Base-by-base conservation (phyloP, 2,329 filamentous ascomycete species). In the Harringtonia lauricola region DNA sequence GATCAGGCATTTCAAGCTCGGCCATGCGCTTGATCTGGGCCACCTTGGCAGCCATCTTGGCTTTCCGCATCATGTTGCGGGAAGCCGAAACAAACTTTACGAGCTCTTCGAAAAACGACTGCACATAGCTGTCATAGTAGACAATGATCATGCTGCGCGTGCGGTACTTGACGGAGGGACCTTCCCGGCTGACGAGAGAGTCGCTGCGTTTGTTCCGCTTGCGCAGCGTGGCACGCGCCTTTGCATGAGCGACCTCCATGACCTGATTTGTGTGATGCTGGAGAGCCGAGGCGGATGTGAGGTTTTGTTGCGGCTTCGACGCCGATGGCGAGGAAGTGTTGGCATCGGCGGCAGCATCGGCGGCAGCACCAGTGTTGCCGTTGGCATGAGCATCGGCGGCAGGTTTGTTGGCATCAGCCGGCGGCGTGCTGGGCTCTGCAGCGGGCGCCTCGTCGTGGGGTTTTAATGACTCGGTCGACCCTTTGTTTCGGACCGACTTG, bases 41-140 rank as follows among this genome's bases (percentile, higher is more conserved):
- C 46, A 86, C 79, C 56, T 81, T 82, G 44, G 81, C 80, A 42
- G 85, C 83, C 82, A 87, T 86, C 64, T 86, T 92, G 42, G 83
- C 86, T 62, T 90, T 94, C 39, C 89, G 81, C 60, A 95, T 81
- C 51, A 86, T 70, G 61, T 94, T 94, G 45, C 89, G 72, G 40
- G 83, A 85, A 2, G 78, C 76, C 6, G 85, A 86, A 30, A 95
- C 80, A 44, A 84, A 83, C 49, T 86, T 81, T 45, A 95, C 88
- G 40, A 95, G 66, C 44, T 82, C 72, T 54, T 94, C 88, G 51
- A 95, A 87, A 33, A 82, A 79, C 41, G 78, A 78, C 58, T 95
- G 88, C 4, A 94, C 81, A 49, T 86, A 81, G 52, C 83, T 86
- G 58, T 95, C 89, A 58, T 95, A 95, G 62, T 87, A 89, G n/a